phyloP scores from a whole-genome alignment of 2,329 filamentous ascomycete genomes.

The Elsinoe ampelina region DNA sequence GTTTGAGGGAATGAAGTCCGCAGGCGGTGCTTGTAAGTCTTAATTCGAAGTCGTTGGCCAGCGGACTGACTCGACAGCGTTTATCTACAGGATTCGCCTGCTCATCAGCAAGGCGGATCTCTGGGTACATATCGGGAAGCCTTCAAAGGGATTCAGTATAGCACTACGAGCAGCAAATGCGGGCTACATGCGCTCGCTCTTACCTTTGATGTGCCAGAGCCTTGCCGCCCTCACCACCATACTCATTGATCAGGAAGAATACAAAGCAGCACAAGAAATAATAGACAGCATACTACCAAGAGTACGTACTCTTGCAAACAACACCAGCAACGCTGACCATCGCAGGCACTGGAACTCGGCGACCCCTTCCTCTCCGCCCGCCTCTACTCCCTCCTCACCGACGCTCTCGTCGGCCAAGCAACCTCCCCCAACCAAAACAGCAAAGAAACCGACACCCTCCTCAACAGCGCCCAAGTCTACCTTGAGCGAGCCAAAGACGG shows the following conservation, averaged over 20 bases:
- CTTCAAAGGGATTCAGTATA: constrained; percentile 67
- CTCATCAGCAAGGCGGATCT: constrained; percentile 65
- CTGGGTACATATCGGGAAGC: constrained; percentile 56
- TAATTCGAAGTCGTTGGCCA: background rate
- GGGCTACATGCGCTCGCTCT: constrained; percentile 58
- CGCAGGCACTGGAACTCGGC: constrained; percentile 55
- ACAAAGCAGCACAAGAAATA: constrained; percentile 54
- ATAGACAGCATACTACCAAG: constrained; percentile 64
- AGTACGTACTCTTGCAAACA: constrained; percentile 30
- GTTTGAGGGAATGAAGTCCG: constrained; percentile 42
- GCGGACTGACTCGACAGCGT: constrained; percentile 37
- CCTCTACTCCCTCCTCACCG: constrained; percentile 62
- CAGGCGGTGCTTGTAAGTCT: constrained; percentile 27
- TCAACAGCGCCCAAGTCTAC: constrained; percentile 22
- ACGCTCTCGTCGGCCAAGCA: constrained; percentile 70
- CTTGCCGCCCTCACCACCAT: constrained; percentile 59
- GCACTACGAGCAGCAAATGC: constrained; percentile 66
- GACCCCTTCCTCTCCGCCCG: constrained; percentile 53
- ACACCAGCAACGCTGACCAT: background rate
- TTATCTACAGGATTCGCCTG: constrained; percentile 60
- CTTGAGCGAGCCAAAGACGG: constrained; percentile 27
- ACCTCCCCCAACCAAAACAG: constrained; percentile 38
- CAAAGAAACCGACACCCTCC: constrained; percentile 20
- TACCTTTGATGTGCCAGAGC: constrained; percentile 64
- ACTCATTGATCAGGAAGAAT: constrained; percentile 61